These are phyloP conservation scores for Sporothrix protearum DNA, from an alignment of 2,329 filamentous ascomycete species.

Conservation along the genomic window DNA sequence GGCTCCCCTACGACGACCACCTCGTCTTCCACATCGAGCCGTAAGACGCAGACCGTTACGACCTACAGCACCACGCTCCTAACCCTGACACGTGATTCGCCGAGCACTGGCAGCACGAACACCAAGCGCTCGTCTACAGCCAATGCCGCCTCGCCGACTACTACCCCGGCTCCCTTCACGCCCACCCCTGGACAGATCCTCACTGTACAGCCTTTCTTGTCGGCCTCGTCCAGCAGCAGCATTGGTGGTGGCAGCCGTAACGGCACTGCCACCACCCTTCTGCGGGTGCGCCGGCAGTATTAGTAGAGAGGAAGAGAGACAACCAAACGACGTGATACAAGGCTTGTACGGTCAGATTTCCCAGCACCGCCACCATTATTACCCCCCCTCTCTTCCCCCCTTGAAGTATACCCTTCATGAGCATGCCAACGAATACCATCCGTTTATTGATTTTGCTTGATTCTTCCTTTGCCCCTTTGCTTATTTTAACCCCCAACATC, in stretches of 20 bases:
- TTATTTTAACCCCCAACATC: background rate
- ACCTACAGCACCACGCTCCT: background rate
- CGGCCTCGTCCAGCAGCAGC: background rate
- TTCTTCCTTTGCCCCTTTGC: background rate
- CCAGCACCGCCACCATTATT: background rate
- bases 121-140: background rate
- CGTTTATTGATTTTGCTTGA: background rate
- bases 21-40: background rate
- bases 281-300: background rate
- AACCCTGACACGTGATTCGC: background rate
- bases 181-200: background rate
- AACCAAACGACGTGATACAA: background rate
- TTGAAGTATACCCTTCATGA: background rate
- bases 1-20: background rate
- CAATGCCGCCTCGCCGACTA: background rate
- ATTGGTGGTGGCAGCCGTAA: background rate
- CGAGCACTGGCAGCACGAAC: background rate
- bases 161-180: background rate
- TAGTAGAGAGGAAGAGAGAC: background rate
- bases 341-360: background rate
- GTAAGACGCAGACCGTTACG: background rate
- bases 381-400: too few species aligned
- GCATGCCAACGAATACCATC: background rate
- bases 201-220: background rate
- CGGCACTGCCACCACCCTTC: background rate